Conservation (phyloP, 177 flowering plant species). For the Vitis hybrid region DNA sequence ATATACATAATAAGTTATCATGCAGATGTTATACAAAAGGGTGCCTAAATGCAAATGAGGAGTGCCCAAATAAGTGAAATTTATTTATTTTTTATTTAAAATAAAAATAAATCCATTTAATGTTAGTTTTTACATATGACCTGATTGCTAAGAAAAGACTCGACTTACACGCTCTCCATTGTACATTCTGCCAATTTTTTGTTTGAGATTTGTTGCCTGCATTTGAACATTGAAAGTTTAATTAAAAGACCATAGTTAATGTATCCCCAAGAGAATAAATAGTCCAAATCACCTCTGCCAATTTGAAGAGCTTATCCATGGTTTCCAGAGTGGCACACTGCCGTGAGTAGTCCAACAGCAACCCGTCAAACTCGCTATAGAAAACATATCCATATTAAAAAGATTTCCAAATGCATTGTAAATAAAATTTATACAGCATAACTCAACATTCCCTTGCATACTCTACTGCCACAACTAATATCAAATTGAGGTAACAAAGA, state of each 20-base stretch:
- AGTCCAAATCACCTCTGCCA: constrained; percentile 67
- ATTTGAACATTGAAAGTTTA: constrained; percentile 1
- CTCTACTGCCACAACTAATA: background rate
- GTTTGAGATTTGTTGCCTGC: constrained; percentile 82
- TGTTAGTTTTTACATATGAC: background rate
- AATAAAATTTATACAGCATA: background rate
- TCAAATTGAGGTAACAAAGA: background rate
- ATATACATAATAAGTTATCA: background rate
- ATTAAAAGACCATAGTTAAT: constrained; percentile 6
- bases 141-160: background rate
- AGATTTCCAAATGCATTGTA: too few species aligned
- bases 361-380: constrained; percentile 77
- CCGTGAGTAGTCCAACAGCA: constrained; percentile 83
- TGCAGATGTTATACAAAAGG: background rate
- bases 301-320: constrained; percentile 54
- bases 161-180: constrained; percentile 79
- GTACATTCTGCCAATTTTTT: constrained; percentile 79
- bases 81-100: background rate
- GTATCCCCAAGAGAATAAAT: background rate
- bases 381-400: background rate
- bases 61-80: background rate
- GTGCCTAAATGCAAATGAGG: background rate
- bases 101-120: background rate
- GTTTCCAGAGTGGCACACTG: constrained; percentile 71
- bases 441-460: background rate